Evolutionary conservation across 345 rosid genomes (phyloP), one percentile per base, ranked within the genome.

Genomic region (Corchorus capsularis): DNA sequence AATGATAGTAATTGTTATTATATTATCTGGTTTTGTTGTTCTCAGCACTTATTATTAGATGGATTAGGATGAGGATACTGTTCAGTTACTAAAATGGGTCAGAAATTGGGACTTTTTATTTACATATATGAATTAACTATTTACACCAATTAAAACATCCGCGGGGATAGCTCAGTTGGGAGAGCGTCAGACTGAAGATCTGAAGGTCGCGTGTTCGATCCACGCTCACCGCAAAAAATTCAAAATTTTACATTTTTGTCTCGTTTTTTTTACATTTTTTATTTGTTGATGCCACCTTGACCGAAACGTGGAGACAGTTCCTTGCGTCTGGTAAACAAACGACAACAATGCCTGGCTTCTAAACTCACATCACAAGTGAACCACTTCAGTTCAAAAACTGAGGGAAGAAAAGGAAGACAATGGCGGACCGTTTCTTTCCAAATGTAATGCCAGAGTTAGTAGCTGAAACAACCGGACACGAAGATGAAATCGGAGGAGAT

Each of bases 161-260:
- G 94, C 87, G 92, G 92, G 90, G 92, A 86, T 89, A 91, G 96
- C 93, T 91, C 90, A 89, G 96, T 89, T 87, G 90, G 89, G 90
- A 87, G 91, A 87, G 92, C 87, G 85, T 91, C 89, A 87, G 89
- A 87, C 90, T 91, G 90, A 91, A 89, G 90, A 91, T 91, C 89
- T 87, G 88, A 86, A 91, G 91, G 93, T 82, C 92, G 80, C 86
- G 90, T 89, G 91, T 91, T 91, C 91, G 88, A 87, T 87, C 90
- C 93, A 91, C 88, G 90, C 81, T 89, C 93, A 91, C 89, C 91
- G 93, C 89, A 87, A 6, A 3, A 39, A 39, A 0, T 3, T 39
- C 5, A 39, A 39, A 3, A 1, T 39, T 39, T 39, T 39, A 39
- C 43, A 39, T 39, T 39, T 39, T 39, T 54, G 37, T 0, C 27